Base-by-base conservation (phyloP, 306 rosid species). In the Elaeagnus macrophylla region DNA sequence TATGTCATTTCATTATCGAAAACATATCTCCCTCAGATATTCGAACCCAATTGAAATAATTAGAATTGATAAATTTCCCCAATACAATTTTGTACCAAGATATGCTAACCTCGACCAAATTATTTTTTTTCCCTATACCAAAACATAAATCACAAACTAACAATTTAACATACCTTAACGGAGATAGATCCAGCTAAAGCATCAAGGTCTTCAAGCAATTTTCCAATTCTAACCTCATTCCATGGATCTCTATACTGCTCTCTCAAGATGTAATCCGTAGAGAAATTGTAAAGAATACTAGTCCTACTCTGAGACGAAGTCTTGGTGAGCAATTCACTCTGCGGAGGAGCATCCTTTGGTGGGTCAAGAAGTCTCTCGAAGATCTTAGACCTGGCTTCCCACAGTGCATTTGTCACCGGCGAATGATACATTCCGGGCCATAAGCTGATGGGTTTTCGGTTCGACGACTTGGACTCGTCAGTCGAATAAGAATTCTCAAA, bases 171-270 rank as follows among this genome's bases (percentile, higher is more conserved):
- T 54, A 83, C 95, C 94, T 88, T 88, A 62, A 71, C 71, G 4
- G 94, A 84, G 55, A 88, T 76, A 67, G 96, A 84, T 25, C 96
- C 96, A 36, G 94, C 90, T 7, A 88, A 85, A 62, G 96, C 96
- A 51, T 88, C 96, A 41, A 88, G 87, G 61, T 88, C 96, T 73
- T 88, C 96, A 1, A 88, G 69, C 64, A 81, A 64, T 65, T 84
- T 88, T 12, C 96, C 94, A 59, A 79, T 84, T 59, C 96, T 51
- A 5, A 84, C 72, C 49, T 59, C 80, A 70, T 77, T 77, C 96
- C 96, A 84, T 1, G 94, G 96, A 49, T 88, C 84, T 58, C 90
- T 67, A 53, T 88, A 88, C 58, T 88, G 94, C 68, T 88, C 94
- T 48, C 88, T 80, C 56, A 88, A 88, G 2, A 53, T 59, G 46